Evolutionary conservation across 768 basidiomycete genomes (phyloP).

Genomic region (Amanita muscaria): DNA sequence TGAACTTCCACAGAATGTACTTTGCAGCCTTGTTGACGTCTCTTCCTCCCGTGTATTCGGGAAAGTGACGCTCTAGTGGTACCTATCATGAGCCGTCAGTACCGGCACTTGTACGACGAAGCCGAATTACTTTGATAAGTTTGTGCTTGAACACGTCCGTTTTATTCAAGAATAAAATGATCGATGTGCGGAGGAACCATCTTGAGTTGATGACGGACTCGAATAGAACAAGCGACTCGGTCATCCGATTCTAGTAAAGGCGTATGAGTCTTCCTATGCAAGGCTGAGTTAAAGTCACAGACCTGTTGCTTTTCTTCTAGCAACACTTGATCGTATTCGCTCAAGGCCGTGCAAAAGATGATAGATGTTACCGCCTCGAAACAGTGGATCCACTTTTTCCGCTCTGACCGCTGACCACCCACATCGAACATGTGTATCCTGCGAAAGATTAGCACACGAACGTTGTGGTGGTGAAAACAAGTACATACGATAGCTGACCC

Average conservation of each 20-base stretch:
- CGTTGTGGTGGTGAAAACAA: neutral
- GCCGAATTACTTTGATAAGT: conserved; percentile 44
- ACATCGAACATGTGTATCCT: conserved; percentile 72
- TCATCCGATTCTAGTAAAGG: conserved; percentile 78
- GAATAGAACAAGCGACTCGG: conserved; percentile 83
- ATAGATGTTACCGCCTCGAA: conserved; percentile 50
- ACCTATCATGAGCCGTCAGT: conserved; percentile 31
- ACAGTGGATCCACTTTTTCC: conserved; percentile 74
- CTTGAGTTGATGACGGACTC: conserved; percentile 90
- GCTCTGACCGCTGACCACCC: conserved; percentile 70
- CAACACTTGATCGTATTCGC: conserved; percentile 69
- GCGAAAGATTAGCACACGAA: neutral
- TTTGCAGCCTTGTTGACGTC: conserved; percentile 94
- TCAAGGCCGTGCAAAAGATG: conserved; percentile 63
- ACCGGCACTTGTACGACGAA: neutral
- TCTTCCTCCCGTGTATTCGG: conserved; percentile 81
- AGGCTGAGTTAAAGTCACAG: conserved; percentile 13
- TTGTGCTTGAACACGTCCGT: conserved; percentile 91
- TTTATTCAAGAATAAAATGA: conserved; percentile 90
- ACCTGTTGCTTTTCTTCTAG: conserved; percentile 62
- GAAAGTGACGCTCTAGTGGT: conserved; percentile 71
- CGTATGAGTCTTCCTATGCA: neutral
- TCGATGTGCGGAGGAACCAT: conserved; percentile 87
- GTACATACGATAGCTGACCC: conserved; percentile 51
- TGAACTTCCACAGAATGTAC: conserved; percentile 91